phyloP scores from a whole-genome alignment of 2,329 filamentous ascomycete species.

The Dactylellina leptospora region DNA sequence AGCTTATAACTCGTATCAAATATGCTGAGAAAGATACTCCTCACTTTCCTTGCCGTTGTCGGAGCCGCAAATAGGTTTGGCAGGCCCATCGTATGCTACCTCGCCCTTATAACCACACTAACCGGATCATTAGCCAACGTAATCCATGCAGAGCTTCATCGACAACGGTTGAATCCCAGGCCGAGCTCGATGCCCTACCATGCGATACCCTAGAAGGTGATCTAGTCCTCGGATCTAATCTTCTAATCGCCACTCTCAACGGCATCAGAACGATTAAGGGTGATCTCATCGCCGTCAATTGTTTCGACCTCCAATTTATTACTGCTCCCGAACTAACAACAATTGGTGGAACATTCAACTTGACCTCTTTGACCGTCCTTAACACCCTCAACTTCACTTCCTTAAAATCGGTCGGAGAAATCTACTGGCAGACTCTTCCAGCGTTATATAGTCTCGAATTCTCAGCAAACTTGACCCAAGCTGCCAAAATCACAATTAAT shows the following conservation, averaged over 20 bases:
- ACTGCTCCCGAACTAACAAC: conserved; percentile 68
- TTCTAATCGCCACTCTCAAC: background rate
- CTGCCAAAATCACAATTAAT: too few species aligned
- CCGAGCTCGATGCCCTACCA: background rate
- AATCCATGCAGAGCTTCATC: too few species aligned
- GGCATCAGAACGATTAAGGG: background rate
- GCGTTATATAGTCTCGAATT: too few species aligned
- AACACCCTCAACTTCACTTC: conserved; percentile 72
- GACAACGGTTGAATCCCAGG: background rate
- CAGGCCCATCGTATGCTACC: too few species aligned
- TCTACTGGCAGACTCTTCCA: background rate
- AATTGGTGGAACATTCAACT: conserved; percentile 75
- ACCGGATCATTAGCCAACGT: too few species aligned
- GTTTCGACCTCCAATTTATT: background rate
- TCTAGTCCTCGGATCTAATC: background rate
- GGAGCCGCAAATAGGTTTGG: too few species aligned
- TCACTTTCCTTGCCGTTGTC: too few species aligned
- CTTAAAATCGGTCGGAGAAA: conserved; percentile 69
- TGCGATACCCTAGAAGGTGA: background rate
- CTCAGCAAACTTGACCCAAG: too few species aligned
- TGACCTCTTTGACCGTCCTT: conserved; percentile 75
- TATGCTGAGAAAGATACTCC: too few species aligned
- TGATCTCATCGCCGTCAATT: background rate
- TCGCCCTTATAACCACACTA: too few species aligned
- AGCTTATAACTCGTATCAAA: too few species aligned